phyloP scores from a whole-genome alignment of 257 asterid species.

The Cordia subcordata region DNA sequence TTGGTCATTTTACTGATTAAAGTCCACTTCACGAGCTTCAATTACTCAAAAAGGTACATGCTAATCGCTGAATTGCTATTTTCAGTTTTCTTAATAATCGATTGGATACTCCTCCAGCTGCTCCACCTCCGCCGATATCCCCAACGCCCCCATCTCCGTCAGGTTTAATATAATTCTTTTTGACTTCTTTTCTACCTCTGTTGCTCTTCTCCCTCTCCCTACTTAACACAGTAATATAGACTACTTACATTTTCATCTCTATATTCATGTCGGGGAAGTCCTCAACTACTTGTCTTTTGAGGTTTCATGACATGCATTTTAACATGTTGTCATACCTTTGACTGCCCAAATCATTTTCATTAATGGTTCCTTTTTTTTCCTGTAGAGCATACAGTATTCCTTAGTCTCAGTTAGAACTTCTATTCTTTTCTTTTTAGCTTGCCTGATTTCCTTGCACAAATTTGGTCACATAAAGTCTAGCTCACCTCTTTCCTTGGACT shows the following conservation, averaged over 20 bases:
- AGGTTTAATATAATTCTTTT: constrained; percentile 28
- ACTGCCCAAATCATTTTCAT: background rate
- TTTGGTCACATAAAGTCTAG: too few relatives aligned
- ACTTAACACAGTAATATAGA: background rate
- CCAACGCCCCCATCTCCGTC: constrained; percentile 48
- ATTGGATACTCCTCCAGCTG: constrained; percentile 43
- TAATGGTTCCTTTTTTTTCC: too few relatives aligned
- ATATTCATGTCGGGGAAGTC: too few relatives aligned
- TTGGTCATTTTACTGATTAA: constrained; percentile 7
- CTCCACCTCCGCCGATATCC: constrained; percentile 70
- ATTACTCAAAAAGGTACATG: background rate
- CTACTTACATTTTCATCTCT: too few relatives aligned
- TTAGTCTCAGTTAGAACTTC: too few relatives aligned
- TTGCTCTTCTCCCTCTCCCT: background rate
- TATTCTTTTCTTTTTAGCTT: too few relatives aligned
- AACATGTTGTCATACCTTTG: background rate
- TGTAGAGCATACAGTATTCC: too few relatives aligned
- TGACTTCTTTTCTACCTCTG: background rate
- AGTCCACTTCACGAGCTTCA: constrained; percentile 2
- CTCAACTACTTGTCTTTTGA: background rate
- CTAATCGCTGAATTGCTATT: constrained; percentile 24
- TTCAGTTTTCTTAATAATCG: constrained; percentile 61
- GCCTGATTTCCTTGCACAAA: too few relatives aligned
- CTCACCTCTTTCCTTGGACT: too few relatives aligned
- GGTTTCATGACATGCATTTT: too few relatives aligned